These are phyloP conservation scores for Candida stauntonica DNA, from an alignment of 805 yeast species.

Conservation along the genomic window DNA sequence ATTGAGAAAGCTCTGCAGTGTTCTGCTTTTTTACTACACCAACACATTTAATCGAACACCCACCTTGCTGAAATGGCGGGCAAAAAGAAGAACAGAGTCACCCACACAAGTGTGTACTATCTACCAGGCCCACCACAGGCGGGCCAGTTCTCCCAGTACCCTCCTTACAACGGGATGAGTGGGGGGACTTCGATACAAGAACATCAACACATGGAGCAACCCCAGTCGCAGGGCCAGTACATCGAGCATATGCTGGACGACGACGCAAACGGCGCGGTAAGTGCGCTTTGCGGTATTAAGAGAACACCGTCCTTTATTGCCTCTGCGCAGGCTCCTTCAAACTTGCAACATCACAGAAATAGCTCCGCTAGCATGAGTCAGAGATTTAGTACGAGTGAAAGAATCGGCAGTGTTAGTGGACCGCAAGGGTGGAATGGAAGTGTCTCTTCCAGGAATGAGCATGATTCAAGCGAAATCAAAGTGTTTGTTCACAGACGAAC, in stretches of 20 bases:
- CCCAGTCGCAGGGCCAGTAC: too few species aligned
- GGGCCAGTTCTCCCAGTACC: too few species aligned
- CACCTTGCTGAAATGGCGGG: not conserved
- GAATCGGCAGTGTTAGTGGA: not conserved
- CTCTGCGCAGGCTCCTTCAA: not conserved
- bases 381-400: not conserved
- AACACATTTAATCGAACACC: too few species aligned
- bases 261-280: not conserved
- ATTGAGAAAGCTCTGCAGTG: too few species aligned
- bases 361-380: not conserved
- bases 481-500: conserved; percentile 13
- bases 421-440: not conserved
- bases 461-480: not conserved
- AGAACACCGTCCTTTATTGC: not conserved
- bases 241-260: not conserved
- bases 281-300: not conserved
- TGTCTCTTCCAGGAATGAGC: conserved; percentile 1
- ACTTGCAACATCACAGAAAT: not conserved
- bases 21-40: too few species aligned
- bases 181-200: too few species aligned
- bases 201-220: not conserved
- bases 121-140: conserved; percentile 5
- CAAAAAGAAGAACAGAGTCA: conserved; percentile 4
- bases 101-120: conserved; percentile 8
- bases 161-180: too few species aligned